phyloP scores from a whole-genome alignment of 495 filamentous ascomycete genomes.

The Penicillium subrubescens region DNA sequence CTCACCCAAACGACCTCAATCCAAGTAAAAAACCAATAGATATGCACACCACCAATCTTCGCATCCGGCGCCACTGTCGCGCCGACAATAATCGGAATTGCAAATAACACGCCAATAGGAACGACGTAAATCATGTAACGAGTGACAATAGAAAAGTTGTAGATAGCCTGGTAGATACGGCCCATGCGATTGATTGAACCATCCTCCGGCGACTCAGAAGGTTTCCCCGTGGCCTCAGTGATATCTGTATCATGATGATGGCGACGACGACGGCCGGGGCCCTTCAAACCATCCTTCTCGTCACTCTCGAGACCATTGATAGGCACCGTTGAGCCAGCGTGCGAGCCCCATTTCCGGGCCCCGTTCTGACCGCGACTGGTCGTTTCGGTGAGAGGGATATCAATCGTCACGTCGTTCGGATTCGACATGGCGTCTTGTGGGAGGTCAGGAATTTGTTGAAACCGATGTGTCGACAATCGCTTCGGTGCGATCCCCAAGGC shows the following conservation, averaged over 20 bases:
- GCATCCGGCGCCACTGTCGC: conserved; percentile 54
- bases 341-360: conserved; percentile 42
- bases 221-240: conserved; percentile 48
- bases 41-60: conserved; percentile 63
- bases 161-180: conserved; percentile 79
- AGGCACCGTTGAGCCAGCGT: conserved; percentile 25
- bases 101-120: conserved; percentile 73
- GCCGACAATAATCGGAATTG: conserved; percentile 80
- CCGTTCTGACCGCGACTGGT: conserved; percentile 46
- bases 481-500: conserved; percentile 39
- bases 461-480: conserved; percentile 46
- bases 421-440: conserved; percentile 44
- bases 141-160: conserved; percentile 82
- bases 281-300: conserved; percentile 54
- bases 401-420: conserved; percentile 60
- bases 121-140: conserved; percentile 88
- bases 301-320: conserved; percentile 5
- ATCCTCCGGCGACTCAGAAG: conserved; percentile 54
- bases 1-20: conserved; percentile 87
- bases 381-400: conserved; percentile 56
- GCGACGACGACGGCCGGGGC: conserved; percentile 51
- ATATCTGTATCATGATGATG: conserved; percentile 26
- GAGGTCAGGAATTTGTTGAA: conserved; percentile 49
- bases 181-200: conserved; percentile 79
- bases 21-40: conserved; percentile 86